Base-by-base conservation (phyloP, 163 green algal genomes). In the Chlorella variabilis region DNA sequence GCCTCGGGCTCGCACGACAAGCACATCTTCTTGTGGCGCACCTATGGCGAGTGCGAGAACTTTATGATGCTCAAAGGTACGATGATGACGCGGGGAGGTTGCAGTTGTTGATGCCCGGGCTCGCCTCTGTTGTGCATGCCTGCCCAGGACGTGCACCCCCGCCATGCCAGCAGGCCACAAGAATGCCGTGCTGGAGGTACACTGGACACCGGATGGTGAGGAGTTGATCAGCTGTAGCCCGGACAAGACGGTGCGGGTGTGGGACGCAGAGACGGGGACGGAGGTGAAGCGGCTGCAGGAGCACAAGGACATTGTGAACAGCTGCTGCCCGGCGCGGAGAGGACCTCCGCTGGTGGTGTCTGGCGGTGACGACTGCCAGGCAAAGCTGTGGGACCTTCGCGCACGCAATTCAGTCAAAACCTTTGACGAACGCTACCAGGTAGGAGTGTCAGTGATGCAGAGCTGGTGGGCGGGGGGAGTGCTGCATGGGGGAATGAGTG, bases 341-440 rank as follows among this genome's bases (percentile, higher is more conserved):
- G 96, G 96, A 2, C 83, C 91, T 6, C 94, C 91, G n/a, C 86
- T 99, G 41, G 83, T 98, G 36, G 92, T 95, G 13, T 94, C 85
- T 42, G 95, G 91, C 36, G 93, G 90, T 27, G 96, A 99, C 78
- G 96, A 99, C 82, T 88, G 88, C 69, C 93, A 88, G 25, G 89
- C 91, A 70, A 97, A 96, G 91, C 82, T 99, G 58, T 99, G 96
- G 95, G 96, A 99, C 82, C 82, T 97, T 76, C 89, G 97, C 11
- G 95, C 96, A 84, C 85, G 89, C 20, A 56, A 45, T 17, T 93
- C 87, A 5, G 86, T 96, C 31, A 78, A 91, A 54, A 98, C 92
- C 0, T 89, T 98, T 29, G 82, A 85, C 25, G 91, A 97, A 38
- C 86, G 90, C n/a, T 96, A 94, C 69, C 95, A 95, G 77, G 89